Evolutionary conservation across 306 rosid genomes (phyloP).

Genomic region (Betula pendula): DNA sequence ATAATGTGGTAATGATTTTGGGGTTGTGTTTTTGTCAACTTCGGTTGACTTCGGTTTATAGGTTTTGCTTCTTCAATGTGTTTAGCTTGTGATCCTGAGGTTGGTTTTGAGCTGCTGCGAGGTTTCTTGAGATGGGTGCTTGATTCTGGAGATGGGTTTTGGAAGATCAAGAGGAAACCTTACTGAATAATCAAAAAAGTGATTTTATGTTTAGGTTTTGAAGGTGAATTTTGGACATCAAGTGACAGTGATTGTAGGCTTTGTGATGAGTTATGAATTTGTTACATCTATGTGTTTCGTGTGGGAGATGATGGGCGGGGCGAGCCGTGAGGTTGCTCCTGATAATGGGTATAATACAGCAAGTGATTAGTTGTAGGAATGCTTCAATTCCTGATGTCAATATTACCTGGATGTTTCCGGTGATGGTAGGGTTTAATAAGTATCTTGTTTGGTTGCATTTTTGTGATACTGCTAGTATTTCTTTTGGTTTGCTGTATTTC

Average conservation of each 20-base stretch:
- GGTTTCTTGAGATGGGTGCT: slow-evolving; percentile 6
- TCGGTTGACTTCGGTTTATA: slow-evolving; percentile 23
- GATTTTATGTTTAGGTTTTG: background rate
- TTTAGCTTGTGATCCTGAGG: slow-evolving; percentile 20
- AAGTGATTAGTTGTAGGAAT: too few relatives aligned
- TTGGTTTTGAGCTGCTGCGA: slow-evolving; percentile 12
- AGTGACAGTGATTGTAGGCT: slow-evolving; percentile 2
- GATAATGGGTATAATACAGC: too few relatives aligned
- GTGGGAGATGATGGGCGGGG: slow-evolving; percentile 31
- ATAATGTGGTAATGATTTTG: slow-evolving; percentile 26
- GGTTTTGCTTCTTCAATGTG: slow-evolving; percentile 12
- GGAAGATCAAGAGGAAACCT: slow-evolving; percentile 18
- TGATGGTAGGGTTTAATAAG: too few relatives aligned
- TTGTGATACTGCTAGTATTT: too few relatives aligned
- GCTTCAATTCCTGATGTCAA: too few relatives aligned
- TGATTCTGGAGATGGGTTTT: slow-evolving; percentile 1
- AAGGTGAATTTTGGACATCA: slow-evolving; percentile 20
- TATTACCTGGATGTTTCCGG: too few relatives aligned
- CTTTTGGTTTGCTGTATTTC: too few relatives aligned
- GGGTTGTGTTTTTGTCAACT: slow-evolving; percentile 20
- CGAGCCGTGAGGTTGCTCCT: too few relatives aligned
- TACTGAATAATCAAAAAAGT: background rate
- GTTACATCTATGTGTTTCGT: slow-evolving; percentile 27
- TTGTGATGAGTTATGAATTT: slow-evolving; percentile 27
- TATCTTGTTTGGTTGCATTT: too few relatives aligned